Percentiles rank a stretch among this genome's conserved stretches.
These are phyloP conservation scores for Ensete glaucum DNA, from an alignment of 176 grass and related monocot genomes.

Conservation along the genomic window DNA sequence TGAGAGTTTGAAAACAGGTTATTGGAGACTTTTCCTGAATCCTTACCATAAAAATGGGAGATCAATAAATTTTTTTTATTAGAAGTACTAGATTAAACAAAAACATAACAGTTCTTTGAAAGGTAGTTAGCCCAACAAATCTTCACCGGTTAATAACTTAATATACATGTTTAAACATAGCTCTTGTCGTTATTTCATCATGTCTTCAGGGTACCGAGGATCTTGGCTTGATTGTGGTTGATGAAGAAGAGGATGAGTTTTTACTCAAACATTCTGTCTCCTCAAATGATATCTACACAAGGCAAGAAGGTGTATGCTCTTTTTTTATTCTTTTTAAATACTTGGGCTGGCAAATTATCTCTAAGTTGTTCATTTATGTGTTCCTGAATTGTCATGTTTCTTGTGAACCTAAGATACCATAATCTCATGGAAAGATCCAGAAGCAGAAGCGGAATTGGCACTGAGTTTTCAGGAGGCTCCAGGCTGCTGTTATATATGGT, in stretches of 20 bases:
- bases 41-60: neutral
- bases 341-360: neutral
- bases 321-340: neutral
- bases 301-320: slow-evolving; percentile 9
- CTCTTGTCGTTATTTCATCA: neutral
- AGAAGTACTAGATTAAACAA: neutral
- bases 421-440: slow-evolving; percentile 25
- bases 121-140: neutral
- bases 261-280: slow-evolving; percentile 9
- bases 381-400: neutral
- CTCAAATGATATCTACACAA: slow-evolving; percentile 19
- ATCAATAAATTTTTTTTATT: neutral
- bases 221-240: slow-evolving; percentile 7
- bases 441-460: slow-evolving; percentile 16
- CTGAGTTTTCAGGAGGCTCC: slow-evolving; percentile 21
- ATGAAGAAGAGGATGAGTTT: slow-evolving; percentile 6
- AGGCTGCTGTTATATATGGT: slow-evolving; percentile 22
- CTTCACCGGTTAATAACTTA: neutral
- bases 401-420: slow-evolving; percentile 10
- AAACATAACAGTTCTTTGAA: neutral
- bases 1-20: neutral
- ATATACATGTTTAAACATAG: neutral
- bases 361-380: neutral
- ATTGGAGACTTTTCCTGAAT: neutral
- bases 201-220: slow-evolving; percentile 6